Conservation (phyloP, 164 flowering plant genomes). For the Tetrastigma voinierianum region DNA sequence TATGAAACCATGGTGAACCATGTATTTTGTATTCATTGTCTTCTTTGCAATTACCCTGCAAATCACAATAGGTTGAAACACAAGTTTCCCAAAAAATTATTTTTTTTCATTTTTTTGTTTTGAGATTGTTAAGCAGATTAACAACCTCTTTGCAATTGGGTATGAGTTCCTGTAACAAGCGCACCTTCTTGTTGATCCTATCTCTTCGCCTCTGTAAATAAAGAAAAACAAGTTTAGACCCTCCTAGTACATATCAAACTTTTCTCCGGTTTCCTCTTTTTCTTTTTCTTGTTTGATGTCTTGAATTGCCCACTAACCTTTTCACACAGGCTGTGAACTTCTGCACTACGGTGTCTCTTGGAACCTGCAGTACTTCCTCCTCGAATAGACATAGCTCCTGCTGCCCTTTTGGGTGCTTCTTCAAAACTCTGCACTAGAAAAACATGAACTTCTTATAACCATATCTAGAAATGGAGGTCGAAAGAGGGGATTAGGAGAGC, state of each 20-base stretch:
- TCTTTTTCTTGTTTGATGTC: background rate
- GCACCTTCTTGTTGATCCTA: slow-evolving; percentile 33
- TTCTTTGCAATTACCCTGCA: no score
- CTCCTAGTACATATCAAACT: background rate
- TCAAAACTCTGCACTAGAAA: slow-evolving; percentile 15
- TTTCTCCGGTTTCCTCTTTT: background rate
- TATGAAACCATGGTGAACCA: no score
- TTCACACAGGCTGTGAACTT: slow-evolving; percentile 23
- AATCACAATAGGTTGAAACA: no score
- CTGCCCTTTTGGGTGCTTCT: slow-evolving; percentile 4
- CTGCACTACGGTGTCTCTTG: slow-evolving; percentile 17
- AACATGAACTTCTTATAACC: background rate
- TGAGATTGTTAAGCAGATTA: background rate
- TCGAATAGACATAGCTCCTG: slow-evolving; percentile 2
- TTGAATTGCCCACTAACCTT: slow-evolving; percentile 17
- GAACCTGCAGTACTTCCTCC: background rate
- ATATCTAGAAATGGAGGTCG: background rate
- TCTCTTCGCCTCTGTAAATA: slow-evolving; percentile 26
- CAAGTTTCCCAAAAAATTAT: no score
- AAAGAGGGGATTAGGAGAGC: background rate
- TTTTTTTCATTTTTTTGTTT: no score
- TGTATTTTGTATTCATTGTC: no score
- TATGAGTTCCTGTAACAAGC: slow-evolving; percentile 25
- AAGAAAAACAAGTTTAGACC: background rate
- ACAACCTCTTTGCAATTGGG: slow-evolving; percentile 32